Evolutionary conservation across 805 yeast species (phyloP).

Genomic region (Citeromyces nyonsensis): DNA sequence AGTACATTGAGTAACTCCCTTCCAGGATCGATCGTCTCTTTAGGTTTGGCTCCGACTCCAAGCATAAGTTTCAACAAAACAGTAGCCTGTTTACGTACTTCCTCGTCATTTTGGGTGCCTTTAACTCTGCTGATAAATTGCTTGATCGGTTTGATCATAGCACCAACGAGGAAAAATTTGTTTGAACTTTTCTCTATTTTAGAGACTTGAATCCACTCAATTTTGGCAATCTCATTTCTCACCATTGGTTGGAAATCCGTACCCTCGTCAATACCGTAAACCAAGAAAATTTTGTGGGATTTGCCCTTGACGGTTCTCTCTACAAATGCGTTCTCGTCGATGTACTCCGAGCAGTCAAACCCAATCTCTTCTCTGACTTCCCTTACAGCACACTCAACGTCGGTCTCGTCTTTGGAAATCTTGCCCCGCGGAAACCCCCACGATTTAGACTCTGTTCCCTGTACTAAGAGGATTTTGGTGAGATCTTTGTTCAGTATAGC

Average conservation of each 20-base stretch:
- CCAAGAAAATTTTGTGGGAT: conserved; percentile 69
- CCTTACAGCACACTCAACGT: conserved; percentile 77
- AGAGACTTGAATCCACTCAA: conserved; percentile 63
- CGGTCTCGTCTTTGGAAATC: conserved; percentile 85
- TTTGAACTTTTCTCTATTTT: conserved; percentile 15
- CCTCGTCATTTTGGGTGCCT: conserved; percentile 30
- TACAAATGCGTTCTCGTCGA: conserved; percentile 57
- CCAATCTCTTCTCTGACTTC: conserved; percentile 93
- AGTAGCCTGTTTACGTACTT: conserved; percentile 50
- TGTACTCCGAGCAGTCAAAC: conserved; percentile 56
- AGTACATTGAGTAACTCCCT: conserved; percentile 59
- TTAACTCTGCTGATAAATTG: conserved; percentile 42
- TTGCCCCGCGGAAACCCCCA: conserved; percentile 98
- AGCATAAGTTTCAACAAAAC: conserved; percentile 44
- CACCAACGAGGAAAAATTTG: conserved; percentile 26
- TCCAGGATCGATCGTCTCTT: conserved; percentile 44
- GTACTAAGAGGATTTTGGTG: conserved; percentile 62
- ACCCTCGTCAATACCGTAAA: conserved; percentile 65
- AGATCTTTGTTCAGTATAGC: conserved; percentile 64
- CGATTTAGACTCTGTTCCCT: conserved; percentile 62
- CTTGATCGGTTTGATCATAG: conserved; percentile 32
- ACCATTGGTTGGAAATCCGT: conserved; percentile 67
- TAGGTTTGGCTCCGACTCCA: conserved; percentile 29
- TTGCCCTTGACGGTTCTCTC: conserved; percentile 77
- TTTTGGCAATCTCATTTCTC: conserved; percentile 74